phyloP scores from a whole-genome alignment of 495 filamentous ascomycete species.

The Entonaema liquescens region DNA sequence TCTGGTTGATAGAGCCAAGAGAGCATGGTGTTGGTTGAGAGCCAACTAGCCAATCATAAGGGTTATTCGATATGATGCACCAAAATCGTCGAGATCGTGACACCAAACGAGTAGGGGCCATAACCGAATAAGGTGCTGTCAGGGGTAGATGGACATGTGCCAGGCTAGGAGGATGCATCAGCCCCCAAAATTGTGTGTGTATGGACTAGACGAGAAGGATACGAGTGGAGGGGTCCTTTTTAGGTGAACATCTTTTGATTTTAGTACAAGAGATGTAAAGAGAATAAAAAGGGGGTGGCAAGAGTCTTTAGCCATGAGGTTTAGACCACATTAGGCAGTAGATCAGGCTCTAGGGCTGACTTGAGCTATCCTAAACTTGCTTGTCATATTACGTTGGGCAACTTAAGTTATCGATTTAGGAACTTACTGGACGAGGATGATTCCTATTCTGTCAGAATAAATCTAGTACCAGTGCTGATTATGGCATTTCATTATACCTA shows the following conservation, averaged over 20 bases:
- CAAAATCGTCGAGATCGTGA: constrained; percentile 8
- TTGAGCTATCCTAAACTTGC: background rate
- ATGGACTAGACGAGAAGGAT: constrained; percentile 22
- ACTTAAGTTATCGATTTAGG: background rate
- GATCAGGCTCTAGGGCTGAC: background rate
- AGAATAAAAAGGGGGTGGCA: constrained; percentile 24
- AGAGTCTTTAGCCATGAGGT: constrained; percentile 2
- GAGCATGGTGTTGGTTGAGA: background rate
- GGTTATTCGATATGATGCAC: background rate
- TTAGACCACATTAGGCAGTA: background rate
- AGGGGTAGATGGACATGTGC: constrained; percentile 20
- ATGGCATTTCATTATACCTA: background rate
- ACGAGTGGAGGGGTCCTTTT: background rate
- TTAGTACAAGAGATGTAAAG: background rate
- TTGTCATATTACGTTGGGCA: background rate
- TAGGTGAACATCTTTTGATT: constrained; percentile 1
- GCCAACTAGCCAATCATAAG: background rate
- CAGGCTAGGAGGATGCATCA: constrained; percentile 27
- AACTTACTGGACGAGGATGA: background rate
- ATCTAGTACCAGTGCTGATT: background rate
- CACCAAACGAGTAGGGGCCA: constrained; percentile 16
- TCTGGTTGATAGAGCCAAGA: background rate
- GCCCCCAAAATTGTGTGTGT: constrained; percentile 19
- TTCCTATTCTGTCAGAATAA: background rate
- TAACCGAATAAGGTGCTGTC: constrained; percentile 15